Percentiles rank a stretch among this genome's conserved stretches.
Conservation (phyloP, 768 basidiomycete genomes). For the Podaxis sp. region DNA sequence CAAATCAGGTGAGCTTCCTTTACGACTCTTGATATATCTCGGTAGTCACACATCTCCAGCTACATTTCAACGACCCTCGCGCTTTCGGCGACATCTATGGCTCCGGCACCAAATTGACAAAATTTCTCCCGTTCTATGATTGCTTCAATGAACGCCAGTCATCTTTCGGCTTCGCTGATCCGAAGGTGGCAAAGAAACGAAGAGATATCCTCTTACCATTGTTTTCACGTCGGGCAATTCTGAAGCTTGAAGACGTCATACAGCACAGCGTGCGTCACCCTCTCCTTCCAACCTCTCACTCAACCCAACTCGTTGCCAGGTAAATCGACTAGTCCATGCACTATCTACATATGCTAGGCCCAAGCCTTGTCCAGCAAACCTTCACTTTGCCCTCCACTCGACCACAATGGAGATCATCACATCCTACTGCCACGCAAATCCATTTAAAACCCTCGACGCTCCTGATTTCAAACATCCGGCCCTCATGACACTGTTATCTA, state of each 20-base stretch:
- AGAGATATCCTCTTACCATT: constrained; percentile 28
- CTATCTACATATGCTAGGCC: constrained; percentile 5
- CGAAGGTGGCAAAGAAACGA: constrained; percentile 24
- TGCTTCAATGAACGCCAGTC: constrained; percentile 24
- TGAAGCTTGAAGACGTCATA: constrained; percentile 27
- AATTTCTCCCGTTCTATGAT: constrained; percentile 27
- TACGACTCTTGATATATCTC: neutral
- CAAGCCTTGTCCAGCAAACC: constrained; percentile 16
- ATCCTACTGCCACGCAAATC: constrained; percentile 29
- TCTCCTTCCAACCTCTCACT: neutral
- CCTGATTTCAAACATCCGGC: constrained; percentile 25
- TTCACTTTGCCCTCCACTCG: constrained; percentile 25
- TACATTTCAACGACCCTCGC: constrained; percentile 34
- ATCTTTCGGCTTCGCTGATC: constrained; percentile 26
- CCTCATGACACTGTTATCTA: constrained; percentile 21
- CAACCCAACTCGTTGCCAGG: constrained; percentile 13
- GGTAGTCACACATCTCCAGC: constrained; percentile 15
- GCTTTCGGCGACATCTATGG: constrained; percentile 35
- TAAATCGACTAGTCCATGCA: constrained; percentile 22
- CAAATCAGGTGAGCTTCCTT: constrained; percentile 30
- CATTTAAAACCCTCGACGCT: constrained; percentile 22
- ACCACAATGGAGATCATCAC: constrained; percentile 30
- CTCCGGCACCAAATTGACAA: constrained; percentile 22
- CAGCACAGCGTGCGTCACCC: constrained; percentile 24
- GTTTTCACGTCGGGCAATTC: constrained; percentile 32